phyloP scores from a whole-genome alignment of 768 basidiomycete species.

The Termitomyces sp. region DNA sequence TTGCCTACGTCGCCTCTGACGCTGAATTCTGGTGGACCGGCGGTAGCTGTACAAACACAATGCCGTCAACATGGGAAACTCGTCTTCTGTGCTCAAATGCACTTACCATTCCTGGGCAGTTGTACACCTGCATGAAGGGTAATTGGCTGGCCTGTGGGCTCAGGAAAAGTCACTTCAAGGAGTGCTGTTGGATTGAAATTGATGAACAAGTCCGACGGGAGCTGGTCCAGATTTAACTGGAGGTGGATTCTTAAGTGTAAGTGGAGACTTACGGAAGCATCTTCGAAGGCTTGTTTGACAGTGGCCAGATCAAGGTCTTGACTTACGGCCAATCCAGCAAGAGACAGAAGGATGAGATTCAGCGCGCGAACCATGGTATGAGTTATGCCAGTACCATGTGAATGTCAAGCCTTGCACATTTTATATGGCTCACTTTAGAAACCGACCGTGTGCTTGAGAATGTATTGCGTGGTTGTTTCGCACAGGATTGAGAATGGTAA shows the following conservation, averaged over 20 bases:
- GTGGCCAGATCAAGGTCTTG: conserved; percentile 18
- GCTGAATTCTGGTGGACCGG: conserved; percentile 27
- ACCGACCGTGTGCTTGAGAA: background rate
- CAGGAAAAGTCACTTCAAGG: conserved; percentile 28
- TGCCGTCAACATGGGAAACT: background rate
- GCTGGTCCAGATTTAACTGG: conserved; percentile 14
- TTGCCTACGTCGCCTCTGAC: conserved; percentile 16
- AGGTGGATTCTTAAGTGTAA: background rate
- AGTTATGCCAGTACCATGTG: background rate
- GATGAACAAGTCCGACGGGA: conserved; percentile 24
- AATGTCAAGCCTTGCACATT: background rate
- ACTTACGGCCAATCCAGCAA: conserved; percentile 12
- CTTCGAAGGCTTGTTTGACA: conserved; percentile 20
- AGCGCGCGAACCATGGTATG: conserved; percentile 6
- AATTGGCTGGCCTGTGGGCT: conserved; percentile 20
- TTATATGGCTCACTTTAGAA: background rate
- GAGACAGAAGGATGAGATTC: conserved; percentile 6
- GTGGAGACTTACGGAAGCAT: conserved; percentile 15
- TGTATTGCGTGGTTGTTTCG: background rate
- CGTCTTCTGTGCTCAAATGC: too few species aligned
- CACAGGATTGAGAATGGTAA: background rate
- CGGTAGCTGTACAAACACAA: conserved; percentile 24
- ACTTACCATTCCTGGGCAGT: conserved; percentile 26
- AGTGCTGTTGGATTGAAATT: conserved; percentile 28
- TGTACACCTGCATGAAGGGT: conserved; percentile 29